Evolutionary conservation across 2,329 filamentous ascomycete genomes (phyloP), one percentile per base, ranked within the genome.

Genomic region (Cephalotrichum gorgonifer): DNA sequence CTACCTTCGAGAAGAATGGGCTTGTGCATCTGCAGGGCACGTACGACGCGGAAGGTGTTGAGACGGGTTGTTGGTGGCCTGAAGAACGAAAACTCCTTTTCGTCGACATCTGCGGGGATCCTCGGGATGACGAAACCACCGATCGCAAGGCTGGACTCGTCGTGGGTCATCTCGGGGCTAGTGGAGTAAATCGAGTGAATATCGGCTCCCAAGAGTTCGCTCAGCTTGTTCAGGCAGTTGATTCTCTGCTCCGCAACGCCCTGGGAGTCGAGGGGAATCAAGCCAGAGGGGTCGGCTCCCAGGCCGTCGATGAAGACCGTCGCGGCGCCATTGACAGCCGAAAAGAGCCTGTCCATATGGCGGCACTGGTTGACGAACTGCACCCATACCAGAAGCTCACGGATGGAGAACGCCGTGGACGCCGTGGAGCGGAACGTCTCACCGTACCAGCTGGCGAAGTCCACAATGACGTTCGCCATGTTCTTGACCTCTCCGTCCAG

Each of bases 221-320:
- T 76, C 12, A 98, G 73, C 60, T 87, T 81, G 35, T 77, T 65
- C 4, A 98, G 68, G 59, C 93, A 98, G 41, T 74, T 73, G 43
- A 74, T 71, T 47, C 90, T 78, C 58, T 95, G 88, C 9, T 78
- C 69, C 4, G 81, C 71, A 53, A 97, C 79, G 23, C 80, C 81
- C 38, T 82, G 75, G 0, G 82, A 70, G 38, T 86, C 82, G 7
- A 85, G 80, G 0, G 88, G 83, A 47, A 95, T 74, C 54, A 96
- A 74, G 0, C 88, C 90, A 6, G 93, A 90, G 14, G 94, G 93
- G 59, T 97, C 97, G 7, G 93, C 93, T 30, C 93, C 93, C 15
- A 98, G 77, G 2, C 89, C 93, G 62, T 98, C 94, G 51, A 98
- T 85, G 59, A 94, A 98, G 1, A 98, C 90, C 65, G 96, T 90